phyloP scores from a whole-genome alignment of 1,284 basidiomycete species.

The Apiotrichum gracile region DNA sequence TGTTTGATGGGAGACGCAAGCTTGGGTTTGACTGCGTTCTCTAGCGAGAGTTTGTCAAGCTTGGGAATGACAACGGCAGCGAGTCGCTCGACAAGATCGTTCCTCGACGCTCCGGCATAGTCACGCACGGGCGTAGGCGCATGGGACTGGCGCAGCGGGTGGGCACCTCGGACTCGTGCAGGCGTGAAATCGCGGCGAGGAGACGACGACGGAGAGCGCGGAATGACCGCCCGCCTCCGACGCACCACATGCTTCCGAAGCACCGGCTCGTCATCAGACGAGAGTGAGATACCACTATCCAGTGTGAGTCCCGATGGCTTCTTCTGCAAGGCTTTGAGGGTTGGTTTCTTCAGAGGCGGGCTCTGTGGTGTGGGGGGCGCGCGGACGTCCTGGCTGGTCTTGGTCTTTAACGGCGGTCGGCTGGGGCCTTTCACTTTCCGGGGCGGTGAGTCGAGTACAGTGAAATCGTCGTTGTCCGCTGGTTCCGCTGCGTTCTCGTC shows the following conservation, averaged over 20 bases:
- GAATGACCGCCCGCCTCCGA: neutral
- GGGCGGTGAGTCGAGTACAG: no score
- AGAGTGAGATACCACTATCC: neutral
- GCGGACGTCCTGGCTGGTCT: neutral
- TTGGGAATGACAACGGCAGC: neutral
- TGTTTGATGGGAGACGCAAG: no score
- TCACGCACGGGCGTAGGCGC: neutral
- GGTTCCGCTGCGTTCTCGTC: no score
- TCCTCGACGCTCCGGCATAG: neutral
- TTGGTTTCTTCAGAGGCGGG: neutral
- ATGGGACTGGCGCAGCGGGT: neutral
- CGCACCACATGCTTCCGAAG: neutral
- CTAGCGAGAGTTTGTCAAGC: neutral
- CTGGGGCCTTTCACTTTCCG: no score
- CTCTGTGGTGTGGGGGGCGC: neutral
- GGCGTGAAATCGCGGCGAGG: neutral
- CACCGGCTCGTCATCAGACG: neutral
- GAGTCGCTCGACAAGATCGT: neutral
- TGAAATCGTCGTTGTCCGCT: no score
- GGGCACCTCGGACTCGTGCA: neutral
- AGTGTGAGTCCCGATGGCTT: no score
- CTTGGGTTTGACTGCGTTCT: no score
- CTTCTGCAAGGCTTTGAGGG: no score
- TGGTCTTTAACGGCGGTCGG: no score
- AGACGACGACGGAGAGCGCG: neutral